Base-by-base conservation (phyloP, 2,329 filamentous ascomycete genomes). In the Apiospora phragmitis region DNA sequence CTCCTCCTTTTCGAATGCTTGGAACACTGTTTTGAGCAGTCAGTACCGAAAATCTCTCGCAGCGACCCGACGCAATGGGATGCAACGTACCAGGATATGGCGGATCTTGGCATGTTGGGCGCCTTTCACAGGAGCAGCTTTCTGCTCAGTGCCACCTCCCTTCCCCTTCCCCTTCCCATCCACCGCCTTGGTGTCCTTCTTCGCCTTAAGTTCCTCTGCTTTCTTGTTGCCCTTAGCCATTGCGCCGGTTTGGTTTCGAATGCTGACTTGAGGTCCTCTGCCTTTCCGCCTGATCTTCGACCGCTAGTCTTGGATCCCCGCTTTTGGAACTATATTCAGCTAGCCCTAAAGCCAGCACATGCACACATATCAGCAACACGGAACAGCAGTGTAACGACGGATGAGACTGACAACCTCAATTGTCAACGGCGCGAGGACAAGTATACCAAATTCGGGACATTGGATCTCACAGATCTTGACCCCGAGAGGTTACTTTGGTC, bases 91-190 rank as follows among this genome's bases (percentile, higher is more conserved):
- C 76, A 93, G 80, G 71, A 94, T 93, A 80, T 94, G 92, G 51
- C 92, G 88, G 68, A 92, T 91, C 77, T 93, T 93, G 82, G 94
- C 92, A 71, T 85, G 86, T 76, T 91, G 90, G 0, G 90, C 91
- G 32, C 89, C 86, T 77, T 91, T 92, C 70, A 85, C 87, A 24
- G 75, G 74, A 12, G 55, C 55, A 32, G 74, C 77, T 41, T 76
- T 77, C 62, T 79, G 78, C 55, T 79, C 78, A 14, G 75, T 72
- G 16, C 16, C 32, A 24, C 66, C 51, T 38, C 68, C 32, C 24
- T 71, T 62, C 41, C 78, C 78, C 70, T 85, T 85, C 26, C 77
- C 75, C 73, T 84, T 84, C 68, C 83, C 75, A 73, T 79, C 69
- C 7, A 41, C 66, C 7, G 41, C 35, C 51, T 78, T 79, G 35